Conservation (phyloP, 192 early-diverging fungal species). For the Umbelopsis ramanniana region DNA sequence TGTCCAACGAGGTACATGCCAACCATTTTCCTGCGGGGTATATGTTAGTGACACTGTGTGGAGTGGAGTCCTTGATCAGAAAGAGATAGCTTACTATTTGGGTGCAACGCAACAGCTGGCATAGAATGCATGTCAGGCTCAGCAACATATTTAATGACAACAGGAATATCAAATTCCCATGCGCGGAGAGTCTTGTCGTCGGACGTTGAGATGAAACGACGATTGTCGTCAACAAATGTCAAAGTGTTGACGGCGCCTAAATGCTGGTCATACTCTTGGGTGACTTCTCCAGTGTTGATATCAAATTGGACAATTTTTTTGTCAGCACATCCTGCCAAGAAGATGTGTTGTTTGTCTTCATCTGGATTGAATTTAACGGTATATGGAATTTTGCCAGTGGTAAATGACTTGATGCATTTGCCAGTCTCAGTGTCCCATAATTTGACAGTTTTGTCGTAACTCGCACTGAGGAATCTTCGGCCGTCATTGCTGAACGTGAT, state of each 20-base stretch:
- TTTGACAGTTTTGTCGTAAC: slow-evolving; percentile 92
- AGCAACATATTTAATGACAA: slow-evolving; percentile 97
- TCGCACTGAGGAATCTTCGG: slow-evolving; percentile 78
- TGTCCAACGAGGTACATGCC: slow-evolving; percentile 94
- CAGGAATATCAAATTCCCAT: slow-evolving; percentile 99
- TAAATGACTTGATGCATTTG: slow-evolving; percentile 78
- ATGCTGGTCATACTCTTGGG: slow-evolving; percentile 98
- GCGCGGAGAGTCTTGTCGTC: slow-evolving; percentile 97
- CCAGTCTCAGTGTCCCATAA: slow-evolving; percentile 99
- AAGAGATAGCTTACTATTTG: slow-evolving; percentile 68
- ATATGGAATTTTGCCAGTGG: slow-evolving; percentile 82
- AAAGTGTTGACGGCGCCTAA: slow-evolving; percentile 95
- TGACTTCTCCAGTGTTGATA: slow-evolving; percentile 76
- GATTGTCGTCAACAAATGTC: slow-evolving; percentile 94
- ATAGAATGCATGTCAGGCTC: slow-evolving; percentile 97
- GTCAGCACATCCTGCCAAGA: slow-evolving; percentile 92
- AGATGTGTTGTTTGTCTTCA: slow-evolving; percentile 81
- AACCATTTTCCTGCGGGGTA: slow-evolving; percentile 84
- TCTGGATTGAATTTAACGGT: slow-evolving; percentile 93
- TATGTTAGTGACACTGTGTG: not conserved
- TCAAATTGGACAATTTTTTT: slow-evolving; percentile 94
- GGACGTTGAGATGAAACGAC: slow-evolving; percentile 93
- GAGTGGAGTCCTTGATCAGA: not conserved
- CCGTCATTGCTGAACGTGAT: slow-evolving; percentile 92
- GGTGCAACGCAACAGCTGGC: slow-evolving; percentile 89